A percentile compares a stretch with the other conserved stretches of the same genome.
These are phyloP conservation scores for Pythium dissimile DNA, from an alignment of 352 stramenopile genomes.

Conservation along the genomic window DNA sequence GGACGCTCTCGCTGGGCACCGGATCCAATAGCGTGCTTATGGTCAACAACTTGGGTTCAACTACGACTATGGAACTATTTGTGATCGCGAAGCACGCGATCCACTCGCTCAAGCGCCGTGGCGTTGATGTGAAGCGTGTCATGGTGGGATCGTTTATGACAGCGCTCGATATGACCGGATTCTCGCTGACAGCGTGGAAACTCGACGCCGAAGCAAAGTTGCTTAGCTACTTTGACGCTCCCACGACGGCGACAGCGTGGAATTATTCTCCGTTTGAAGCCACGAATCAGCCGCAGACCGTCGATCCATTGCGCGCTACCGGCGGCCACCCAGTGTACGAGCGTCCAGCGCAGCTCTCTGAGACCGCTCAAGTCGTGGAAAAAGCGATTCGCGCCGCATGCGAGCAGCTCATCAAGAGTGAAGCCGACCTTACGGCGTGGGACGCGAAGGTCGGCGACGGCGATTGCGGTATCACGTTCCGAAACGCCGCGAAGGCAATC, in stretches of 20 bases:
- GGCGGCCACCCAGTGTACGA: slow-evolving; percentile 25
- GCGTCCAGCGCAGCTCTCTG: slow-evolving; percentile 43
- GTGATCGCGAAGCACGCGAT: slow-evolving; percentile 87
- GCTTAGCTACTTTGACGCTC: slow-evolving; percentile 53
- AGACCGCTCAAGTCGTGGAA: slow-evolving; percentile 38
- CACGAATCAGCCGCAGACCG: slow-evolving; percentile 10
- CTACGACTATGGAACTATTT: slow-evolving; percentile 95
- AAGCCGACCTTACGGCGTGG: slow-evolving; percentile 92
- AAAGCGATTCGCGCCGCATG: slow-evolving; percentile 66
- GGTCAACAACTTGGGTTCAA: slow-evolving; percentile 96
- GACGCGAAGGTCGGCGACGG: slow-evolving; percentile 96
- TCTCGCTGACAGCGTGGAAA: slow-evolving; percentile 89
- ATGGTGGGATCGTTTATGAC: slow-evolving; percentile 96
- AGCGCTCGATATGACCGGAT: slow-evolving; percentile 96
- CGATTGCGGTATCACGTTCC: slow-evolving; percentile 96
- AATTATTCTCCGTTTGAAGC: slow-evolving; percentile 47
- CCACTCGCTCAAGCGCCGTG: slow-evolving; percentile 47
- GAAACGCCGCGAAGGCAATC: slow-evolving; percentile 88
- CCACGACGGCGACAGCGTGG: slow-evolving; percentile 62
- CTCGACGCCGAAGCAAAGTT: slow-evolving; percentile 56
- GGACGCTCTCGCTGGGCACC: slow-evolving; percentile 33
- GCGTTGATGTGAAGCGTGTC: slow-evolving; percentile 81
- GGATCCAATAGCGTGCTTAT: slow-evolving; percentile 73
- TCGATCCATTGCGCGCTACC: slow-evolving; percentile 16
- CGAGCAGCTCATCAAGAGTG: slow-evolving; percentile 78